phyloP scores from a whole-genome alignment of 768 basidiomycete species.

The Phaeotremella skinneri region DNA sequence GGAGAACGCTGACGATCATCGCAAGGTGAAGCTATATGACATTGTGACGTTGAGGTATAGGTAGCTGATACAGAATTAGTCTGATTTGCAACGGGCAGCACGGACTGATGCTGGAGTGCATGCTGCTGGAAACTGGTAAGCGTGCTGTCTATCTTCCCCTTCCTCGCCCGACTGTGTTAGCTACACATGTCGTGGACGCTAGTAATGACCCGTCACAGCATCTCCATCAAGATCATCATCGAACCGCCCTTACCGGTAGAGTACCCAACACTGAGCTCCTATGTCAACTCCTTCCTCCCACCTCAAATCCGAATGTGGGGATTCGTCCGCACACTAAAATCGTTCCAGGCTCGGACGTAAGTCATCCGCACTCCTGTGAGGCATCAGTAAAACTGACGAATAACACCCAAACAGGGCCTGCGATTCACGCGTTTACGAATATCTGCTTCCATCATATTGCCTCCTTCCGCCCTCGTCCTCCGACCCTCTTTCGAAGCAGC shows the following conservation, averaged over 20 bases:
- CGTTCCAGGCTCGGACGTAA: conserved; percentile 54
- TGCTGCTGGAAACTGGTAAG: conserved; percentile 93
- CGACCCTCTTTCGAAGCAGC: conserved; percentile 57
- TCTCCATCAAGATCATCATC: conserved; percentile 76
- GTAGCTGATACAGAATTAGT: conserved; percentile 52
- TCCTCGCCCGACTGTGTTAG: too few species aligned
- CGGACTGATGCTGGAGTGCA: conserved; percentile 97
- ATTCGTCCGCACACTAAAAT: conserved; percentile 60
- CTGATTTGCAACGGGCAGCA: conserved; percentile 75
- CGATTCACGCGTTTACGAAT: conserved; percentile 95
- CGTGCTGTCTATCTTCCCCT: not conserved
- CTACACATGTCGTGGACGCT: too few species aligned
- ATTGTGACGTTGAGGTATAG: conserved; percentile 52
- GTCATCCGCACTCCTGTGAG: conserved; percentile 17
- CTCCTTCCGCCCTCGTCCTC: conserved; percentile 83
- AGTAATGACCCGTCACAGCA: too few species aligned
- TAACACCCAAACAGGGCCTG: conserved; percentile 62
- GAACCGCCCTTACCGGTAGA: conserved; percentile 61
- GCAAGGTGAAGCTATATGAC: conserved; percentile 62
- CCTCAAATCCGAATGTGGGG: conserved; percentile 91
- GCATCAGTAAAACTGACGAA: not conserved
- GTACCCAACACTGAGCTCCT: conserved; percentile 57
- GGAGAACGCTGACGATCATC: conserved; percentile 87
- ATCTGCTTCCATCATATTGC: conserved; percentile 90
- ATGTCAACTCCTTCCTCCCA: conserved; percentile 84